These are phyloP conservation scores for Vanilla planifolia DNA, from an alignment of 106 monocot species.

Conservation along the genomic window DNA sequence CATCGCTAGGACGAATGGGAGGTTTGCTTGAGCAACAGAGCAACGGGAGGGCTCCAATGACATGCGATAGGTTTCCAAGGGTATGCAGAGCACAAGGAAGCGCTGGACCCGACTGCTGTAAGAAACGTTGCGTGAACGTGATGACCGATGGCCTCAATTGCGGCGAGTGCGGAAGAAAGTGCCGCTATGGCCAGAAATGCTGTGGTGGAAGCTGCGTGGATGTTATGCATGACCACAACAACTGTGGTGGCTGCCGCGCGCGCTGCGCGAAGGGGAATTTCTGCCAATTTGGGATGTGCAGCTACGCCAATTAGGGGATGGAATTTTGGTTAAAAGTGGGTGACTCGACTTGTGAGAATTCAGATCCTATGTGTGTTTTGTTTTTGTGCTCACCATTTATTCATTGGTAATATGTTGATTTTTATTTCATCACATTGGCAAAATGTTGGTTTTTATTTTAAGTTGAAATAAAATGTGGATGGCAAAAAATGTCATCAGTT, in stretches of 20 bases:
- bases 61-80: conserved; percentile 26
- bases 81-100: conserved; percentile 21
- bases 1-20: neutral
- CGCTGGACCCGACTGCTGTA: conserved; percentile 31
- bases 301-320: conserved; percentile 24
- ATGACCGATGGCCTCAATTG: conserved; percentile 31
- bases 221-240: conserved; percentile 19
- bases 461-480: too few relatives aligned
- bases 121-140: conserved; percentile 32
- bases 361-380: too few relatives aligned
- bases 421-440: too few relatives aligned
- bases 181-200: conserved; percentile 28
- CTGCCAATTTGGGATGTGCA: conserved; percentile 38
- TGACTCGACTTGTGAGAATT: too few relatives aligned
- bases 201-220: conserved; percentile 27
- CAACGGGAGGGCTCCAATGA: conserved; percentile 19
- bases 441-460: neutral
- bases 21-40: conserved; percentile 13
- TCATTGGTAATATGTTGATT: too few relatives aligned
- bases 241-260: conserved; percentile 32
- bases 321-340: too few relatives aligned
- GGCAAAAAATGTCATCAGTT: too few relatives aligned
- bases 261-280: conserved; percentile 19
- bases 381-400: too few relatives aligned
- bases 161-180: conserved; percentile 24